Percentiles rank a stretch among this genome's conserved stretches.
phyloP scores from a whole-genome alignment of 1,284 basidiomycete species.

The Ganoderma lucidum region DNA sequence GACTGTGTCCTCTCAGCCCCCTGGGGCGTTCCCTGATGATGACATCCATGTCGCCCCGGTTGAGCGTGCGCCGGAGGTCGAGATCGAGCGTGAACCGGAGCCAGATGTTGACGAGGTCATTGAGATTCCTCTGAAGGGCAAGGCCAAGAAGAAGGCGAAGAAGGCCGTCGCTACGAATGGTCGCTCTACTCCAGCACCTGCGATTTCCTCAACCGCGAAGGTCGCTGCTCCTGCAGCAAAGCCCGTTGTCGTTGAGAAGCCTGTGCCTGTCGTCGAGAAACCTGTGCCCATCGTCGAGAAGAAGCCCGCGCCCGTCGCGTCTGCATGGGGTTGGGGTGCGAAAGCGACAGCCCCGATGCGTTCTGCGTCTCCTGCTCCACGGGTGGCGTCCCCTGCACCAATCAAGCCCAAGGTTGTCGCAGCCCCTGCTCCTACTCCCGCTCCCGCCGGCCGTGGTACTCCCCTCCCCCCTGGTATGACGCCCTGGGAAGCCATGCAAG shows the following conservation, averaged over 20 bases:
- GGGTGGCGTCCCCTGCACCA: not conserved
- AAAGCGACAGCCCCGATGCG: not conserved
- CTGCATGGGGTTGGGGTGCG: not conserved
- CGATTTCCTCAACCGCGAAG: slow-evolving; percentile 9
- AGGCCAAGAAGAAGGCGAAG: slow-evolving; percentile 31
- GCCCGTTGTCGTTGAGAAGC: slow-evolving; percentile 20
- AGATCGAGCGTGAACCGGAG: slow-evolving; percentile 24
- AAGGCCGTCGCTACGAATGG: slow-evolving; percentile 23
- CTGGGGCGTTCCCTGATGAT: slow-evolving; percentile 32
- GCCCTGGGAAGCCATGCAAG: slow-evolving; percentile 21
- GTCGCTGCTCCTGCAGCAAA: slow-evolving; percentile 16
- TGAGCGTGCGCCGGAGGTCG: slow-evolving; percentile 14
- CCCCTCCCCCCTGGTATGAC: slow-evolving; percentile 18
- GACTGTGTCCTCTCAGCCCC: slow-evolving; percentile 16
- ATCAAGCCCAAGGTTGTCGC: slow-evolving; percentile 18
- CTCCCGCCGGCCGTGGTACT: slow-evolving; percentile 18
- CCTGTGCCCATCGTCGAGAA: slow-evolving; percentile 15
- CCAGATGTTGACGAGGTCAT: slow-evolving; percentile 32
- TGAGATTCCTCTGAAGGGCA: slow-evolving; percentile 28
- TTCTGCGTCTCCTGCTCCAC: slow-evolving; percentile 9
- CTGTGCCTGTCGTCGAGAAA: slow-evolving; percentile 6
- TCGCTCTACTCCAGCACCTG: slow-evolving; percentile 28
- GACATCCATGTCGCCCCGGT: slow-evolving; percentile 15
- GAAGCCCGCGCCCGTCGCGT: slow-evolving; percentile 27
- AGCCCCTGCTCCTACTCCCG: not conserved